phyloP scores from a whole-genome alignment of 208 protist genomes.

The Sergeia podlipaevii region DNA sequence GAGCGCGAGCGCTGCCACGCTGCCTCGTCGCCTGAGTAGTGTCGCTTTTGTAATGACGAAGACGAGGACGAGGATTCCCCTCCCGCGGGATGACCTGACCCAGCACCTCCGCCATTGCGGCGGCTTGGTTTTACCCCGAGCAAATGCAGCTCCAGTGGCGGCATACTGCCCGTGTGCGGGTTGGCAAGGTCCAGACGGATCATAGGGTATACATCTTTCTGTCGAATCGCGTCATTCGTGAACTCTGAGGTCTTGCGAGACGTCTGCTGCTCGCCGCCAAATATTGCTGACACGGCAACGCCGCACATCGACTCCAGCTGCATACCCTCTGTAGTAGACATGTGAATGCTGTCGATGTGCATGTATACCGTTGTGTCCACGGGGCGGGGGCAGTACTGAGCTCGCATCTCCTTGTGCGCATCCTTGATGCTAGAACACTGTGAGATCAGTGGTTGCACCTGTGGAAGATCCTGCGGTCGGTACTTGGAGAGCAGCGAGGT shows the following conservation, averaged over 20 bases:
- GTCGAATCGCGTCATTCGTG: constrained; percentile 18
- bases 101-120: not conserved
- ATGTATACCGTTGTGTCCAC: constrained; percentile 70
- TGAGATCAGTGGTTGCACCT: constrained; percentile 71
- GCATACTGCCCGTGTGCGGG: constrained; percentile 5
- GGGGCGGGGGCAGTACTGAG: constrained; percentile 29
- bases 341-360: constrained; percentile 49
- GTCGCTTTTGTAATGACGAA: not conserved
- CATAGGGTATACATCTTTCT: constrained; percentile 18
- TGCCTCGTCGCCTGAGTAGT: not conserved
- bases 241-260: constrained; percentile 30
- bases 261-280: constrained; percentile 32
- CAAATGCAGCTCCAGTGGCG: constrained; percentile 33
- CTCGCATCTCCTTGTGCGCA: constrained; percentile 63
- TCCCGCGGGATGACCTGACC: not conserved
- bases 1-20: constrained; percentile 1
- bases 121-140: constrained; percentile 12
- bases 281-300: constrained; percentile 40
- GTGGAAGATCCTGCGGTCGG: constrained; percentile 36
- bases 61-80: not conserved
- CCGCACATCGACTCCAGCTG: constrained; percentile 30
- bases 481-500: constrained; percentile 69
- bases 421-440: constrained; percentile 44
- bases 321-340: constrained; percentile 28
- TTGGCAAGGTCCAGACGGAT: constrained; percentile 37